These are phyloP conservation scores for Kwoniella newhampshirensis DNA, from an alignment of 768 basidiomycete genomes.

Conservation along the genomic window DNA sequence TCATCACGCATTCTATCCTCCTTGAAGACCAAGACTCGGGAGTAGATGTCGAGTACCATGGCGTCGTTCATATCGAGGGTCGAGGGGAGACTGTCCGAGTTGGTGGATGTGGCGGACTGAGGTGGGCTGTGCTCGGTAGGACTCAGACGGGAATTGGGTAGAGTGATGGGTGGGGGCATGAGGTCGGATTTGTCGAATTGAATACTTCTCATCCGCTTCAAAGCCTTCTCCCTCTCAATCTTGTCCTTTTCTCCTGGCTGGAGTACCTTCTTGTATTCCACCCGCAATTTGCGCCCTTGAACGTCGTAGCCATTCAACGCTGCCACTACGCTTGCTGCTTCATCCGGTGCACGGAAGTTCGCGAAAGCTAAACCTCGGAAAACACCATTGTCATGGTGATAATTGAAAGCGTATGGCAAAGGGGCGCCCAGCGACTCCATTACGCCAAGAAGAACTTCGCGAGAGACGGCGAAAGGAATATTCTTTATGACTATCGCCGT, in stretches of 20 bases:
- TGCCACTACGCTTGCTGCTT: constrained; percentile 92
- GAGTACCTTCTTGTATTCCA: constrained; percentile 99
- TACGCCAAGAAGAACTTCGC: constrained; percentile 91
- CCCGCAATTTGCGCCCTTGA: constrained; percentile 85
- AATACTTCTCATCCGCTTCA: constrained; percentile 96
- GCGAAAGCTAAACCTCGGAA: constrained; percentile 98
- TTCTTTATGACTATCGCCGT: constrained; percentile 99
- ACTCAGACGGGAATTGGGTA: constrained; percentile 23
- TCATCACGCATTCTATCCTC: constrained; percentile 97
- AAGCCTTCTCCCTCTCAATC: constrained; percentile 97
- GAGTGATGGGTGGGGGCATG: constrained; percentile 19
- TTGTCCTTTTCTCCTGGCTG: constrained; percentile 98
- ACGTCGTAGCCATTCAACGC: constrained; percentile 76
- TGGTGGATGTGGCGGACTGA: constrained; percentile 39
- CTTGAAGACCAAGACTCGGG: constrained; percentile 92
- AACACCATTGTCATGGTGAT: constrained; percentile 93
- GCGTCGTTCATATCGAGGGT: constrained; percentile 91
- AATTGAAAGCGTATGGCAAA: constrained; percentile 98
- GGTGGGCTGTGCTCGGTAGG: constrained; percentile 32
- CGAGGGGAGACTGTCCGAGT: constrained; percentile 55
- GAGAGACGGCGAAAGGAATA: constrained; percentile 98
- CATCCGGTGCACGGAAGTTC: constrained; percentile 86
- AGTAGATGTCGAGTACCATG: constrained; percentile 93
- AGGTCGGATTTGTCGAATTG: constrained; percentile 61
- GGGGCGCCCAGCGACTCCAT: constrained; percentile 94